These are phyloP conservation scores for Cordyceps militaris DNA, from an alignment of 2,329 filamentous ascomycete species.

Conservation along the genomic window DNA sequence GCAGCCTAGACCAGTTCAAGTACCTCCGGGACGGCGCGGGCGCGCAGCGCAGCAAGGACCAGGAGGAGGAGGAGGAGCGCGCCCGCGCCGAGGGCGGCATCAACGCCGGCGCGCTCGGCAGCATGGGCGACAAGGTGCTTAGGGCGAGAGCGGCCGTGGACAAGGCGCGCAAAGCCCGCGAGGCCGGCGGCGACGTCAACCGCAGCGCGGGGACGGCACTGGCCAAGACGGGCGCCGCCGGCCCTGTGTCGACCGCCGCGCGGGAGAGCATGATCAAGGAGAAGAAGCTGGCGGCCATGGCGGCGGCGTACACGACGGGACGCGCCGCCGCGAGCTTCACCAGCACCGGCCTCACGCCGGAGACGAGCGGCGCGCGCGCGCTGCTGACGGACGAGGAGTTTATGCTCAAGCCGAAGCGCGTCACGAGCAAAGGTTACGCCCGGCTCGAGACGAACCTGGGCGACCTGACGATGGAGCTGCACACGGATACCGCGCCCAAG, in stretches of 20 bases:
- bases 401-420: conserved; percentile 82
- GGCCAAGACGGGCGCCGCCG: conserved; percentile 26
- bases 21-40: conserved; percentile 77
- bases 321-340: conserved; percentile 91
- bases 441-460: conserved; percentile 82
- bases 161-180: conserved; percentile 70
- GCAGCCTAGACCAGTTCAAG: conserved; percentile 83
- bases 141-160: conserved; percentile 93
- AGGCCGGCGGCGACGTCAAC: conserved; percentile 53
- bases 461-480: conserved; percentile 79
- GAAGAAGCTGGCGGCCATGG: conserved; percentile 67
- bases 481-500: conserved; percentile 83
- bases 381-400: conserved; percentile 90
- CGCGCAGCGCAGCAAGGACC: conserved; percentile 59
- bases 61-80: conserved; percentile 56
- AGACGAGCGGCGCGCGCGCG: conserved; percentile 81
- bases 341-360: conserved; percentile 84
- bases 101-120: conserved; percentile 74
- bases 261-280: conserved; percentile 40
- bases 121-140: conserved; percentile 72
- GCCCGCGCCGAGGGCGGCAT: conserved; percentile 57
- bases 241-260: conserved; percentile 16
- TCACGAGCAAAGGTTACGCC: conserved; percentile 87
- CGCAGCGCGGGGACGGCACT: conserved; percentile 36
- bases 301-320: conserved; percentile 84